Evolutionary conservation across 805 yeast species (phyloP).

Genomic region (Lipomyces orientalis): DNA sequence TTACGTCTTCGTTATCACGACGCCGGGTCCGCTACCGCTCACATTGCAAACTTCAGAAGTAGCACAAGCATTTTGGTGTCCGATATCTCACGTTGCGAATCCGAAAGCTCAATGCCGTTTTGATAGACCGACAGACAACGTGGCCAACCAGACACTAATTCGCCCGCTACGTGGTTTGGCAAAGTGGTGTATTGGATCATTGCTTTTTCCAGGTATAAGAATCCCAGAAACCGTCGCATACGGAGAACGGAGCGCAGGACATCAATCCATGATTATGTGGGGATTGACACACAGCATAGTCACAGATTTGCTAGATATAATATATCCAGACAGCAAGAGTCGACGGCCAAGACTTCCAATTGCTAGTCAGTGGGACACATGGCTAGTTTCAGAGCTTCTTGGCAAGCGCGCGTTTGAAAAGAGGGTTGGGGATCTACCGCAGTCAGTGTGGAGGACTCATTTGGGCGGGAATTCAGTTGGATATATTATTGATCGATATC

Average conservation of each 20-base stretch:
- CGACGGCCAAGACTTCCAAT: slow-evolving; percentile 25
- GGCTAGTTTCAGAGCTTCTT: slow-evolving; percentile 16
- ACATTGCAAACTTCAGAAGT: slow-evolving; percentile 46
- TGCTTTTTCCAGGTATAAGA: slow-evolving; percentile 20
- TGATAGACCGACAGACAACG: slow-evolving; percentile 38
- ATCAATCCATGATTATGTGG: slow-evolving; percentile 43
- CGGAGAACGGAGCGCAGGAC: neutral
- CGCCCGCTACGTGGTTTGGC: slow-evolving; percentile 1
- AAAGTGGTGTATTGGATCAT: slow-evolving; percentile 10
- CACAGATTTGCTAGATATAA: slow-evolving; percentile 41
- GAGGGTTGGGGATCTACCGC: neutral
- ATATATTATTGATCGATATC: slow-evolving; percentile 2
- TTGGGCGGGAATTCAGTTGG: neutral
- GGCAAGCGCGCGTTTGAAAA: slow-evolving; percentile 19
- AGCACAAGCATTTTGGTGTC: slow-evolving; percentile 48
- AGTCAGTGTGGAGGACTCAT: slow-evolving; percentile 1
- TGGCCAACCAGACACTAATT: neutral
- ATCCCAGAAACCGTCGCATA: slow-evolving; percentile 5
- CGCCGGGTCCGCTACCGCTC: slow-evolving; percentile 36
- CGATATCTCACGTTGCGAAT: slow-evolving; percentile 40
- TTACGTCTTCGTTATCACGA: slow-evolving; percentile 43
- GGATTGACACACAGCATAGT: slow-evolving; percentile 48
- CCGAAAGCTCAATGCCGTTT: slow-evolving; percentile 33
- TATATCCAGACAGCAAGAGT: slow-evolving; percentile 10
- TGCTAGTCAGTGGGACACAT: slow-evolving; percentile 20